phyloP scores from a whole-genome alignment of 2,329 filamentous ascomycete genomes.

The Aspergillus sergii region DNA sequence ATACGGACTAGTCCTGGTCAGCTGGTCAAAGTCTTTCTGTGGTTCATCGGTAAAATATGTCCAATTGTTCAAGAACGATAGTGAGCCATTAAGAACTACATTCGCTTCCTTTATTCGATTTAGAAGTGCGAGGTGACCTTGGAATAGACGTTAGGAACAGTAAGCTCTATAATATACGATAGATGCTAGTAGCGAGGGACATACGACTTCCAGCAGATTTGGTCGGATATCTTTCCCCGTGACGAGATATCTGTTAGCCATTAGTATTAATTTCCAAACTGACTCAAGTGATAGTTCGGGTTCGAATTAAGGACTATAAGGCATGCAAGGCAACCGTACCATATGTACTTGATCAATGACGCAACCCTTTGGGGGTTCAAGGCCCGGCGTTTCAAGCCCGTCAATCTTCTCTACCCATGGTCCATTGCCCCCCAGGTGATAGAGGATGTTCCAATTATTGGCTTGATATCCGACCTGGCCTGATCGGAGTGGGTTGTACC shows the following conservation, averaged over 20 bases:
- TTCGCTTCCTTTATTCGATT: constrained; percentile 48
- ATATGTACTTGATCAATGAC: constrained; percentile 61
- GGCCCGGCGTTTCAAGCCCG: constrained; percentile 36
- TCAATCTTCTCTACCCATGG: constrained; percentile 57
- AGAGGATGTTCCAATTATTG: constrained; percentile 52
- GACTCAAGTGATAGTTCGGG: not conserved
- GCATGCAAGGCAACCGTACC: constrained; percentile 38
- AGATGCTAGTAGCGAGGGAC: constrained; percentile 26
- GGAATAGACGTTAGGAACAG: not conserved
- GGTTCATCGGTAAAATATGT: constrained; percentile 55
- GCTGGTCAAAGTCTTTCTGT: constrained; percentile 52
- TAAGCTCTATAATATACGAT: not conserved
- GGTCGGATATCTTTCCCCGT: constrained; percentile 62
- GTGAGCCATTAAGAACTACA: constrained; percentile 49
- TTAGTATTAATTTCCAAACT: constrained; percentile 7
- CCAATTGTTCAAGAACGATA: constrained; percentile 59
- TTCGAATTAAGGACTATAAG: not conserved
- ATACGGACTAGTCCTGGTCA: constrained; percentile 59
- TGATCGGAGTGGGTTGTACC: constrained; percentile 18
- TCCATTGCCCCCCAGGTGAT: constrained; percentile 58
- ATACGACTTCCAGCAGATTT: constrained; percentile 51
- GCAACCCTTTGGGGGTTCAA: constrained; percentile 52
- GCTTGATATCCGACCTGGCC: not conserved
- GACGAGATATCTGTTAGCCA: constrained; percentile 54
- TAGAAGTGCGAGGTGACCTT: constrained; percentile 53